A percentile compares a stretch with the other conserved stretches of the same genome.
These are phyloP conservation scores for Amauroascus verrucosus DNA, from an alignment of 2,329 filamentous ascomycete species.

Conservation along the genomic window DNA sequence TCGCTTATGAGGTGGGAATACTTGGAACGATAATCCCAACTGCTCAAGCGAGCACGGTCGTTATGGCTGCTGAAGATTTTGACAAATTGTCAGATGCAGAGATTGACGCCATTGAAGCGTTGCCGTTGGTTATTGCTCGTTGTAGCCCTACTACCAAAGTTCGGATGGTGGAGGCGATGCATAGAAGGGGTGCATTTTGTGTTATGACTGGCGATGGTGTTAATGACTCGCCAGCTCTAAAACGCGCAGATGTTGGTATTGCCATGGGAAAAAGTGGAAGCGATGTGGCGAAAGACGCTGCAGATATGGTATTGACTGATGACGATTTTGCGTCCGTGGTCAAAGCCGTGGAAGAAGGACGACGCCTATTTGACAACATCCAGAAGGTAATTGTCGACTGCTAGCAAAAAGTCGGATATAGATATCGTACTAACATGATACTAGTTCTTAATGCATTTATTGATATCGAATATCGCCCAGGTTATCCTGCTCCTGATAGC, in stretches of 20 bases:
- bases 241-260: conserved; percentile 67
- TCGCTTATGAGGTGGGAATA: conserved; percentile 66
- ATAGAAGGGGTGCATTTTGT: conserved; percentile 52
- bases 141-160: conserved; percentile 54
- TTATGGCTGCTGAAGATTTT: conserved; percentile 62
- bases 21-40: conserved; percentile 40
- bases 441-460: conserved; percentile 65
- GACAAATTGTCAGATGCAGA: conserved; percentile 60
- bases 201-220: conserved; percentile 76
- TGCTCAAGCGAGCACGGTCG: conserved; percentile 50
- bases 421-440: neutral
- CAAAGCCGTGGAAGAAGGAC: conserved; percentile 67
- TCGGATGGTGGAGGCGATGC: conserved; percentile 57
- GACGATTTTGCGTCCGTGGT: conserved; percentile 75
- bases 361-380: conserved; percentile 71
- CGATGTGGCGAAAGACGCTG: conserved; percentile 66
- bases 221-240: conserved; percentile 66
- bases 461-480: conserved; percentile 73
- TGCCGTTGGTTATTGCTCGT: conserved; percentile 43
- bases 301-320: conserved; percentile 42
- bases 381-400: conserved; percentile 39
- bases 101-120: conserved; percentile 47
- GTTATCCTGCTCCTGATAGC: conserved; percentile 71
- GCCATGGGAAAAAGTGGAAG: conserved; percentile 67
- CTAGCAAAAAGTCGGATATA: too few species aligned